A percentile compares a stretch with the other conserved stretches of the same genome.
Evolutionary conservation across 2,329 filamentous ascomycete species (phyloP).

Genomic region (Cordyceps farinosa): DNA sequence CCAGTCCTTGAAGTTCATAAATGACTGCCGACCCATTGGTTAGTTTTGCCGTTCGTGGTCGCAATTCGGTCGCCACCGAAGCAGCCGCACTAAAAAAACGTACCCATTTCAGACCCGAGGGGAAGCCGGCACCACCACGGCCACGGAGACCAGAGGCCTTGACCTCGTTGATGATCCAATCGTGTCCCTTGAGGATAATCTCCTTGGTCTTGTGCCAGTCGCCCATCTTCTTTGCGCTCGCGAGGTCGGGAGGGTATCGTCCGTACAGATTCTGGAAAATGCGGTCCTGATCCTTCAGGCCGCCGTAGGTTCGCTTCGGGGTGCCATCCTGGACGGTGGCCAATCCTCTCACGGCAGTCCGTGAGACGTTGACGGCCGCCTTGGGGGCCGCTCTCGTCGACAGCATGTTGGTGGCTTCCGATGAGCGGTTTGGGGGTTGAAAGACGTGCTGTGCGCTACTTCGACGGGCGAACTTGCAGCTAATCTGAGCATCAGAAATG

Average conservation of each 20-base stretch:
- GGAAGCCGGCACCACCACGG: constrained; percentile 95
- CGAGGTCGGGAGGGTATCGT: constrained; percentile 84
- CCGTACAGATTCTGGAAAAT: constrained; percentile 99
- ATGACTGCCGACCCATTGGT: constrained; percentile 60
- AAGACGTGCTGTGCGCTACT: constrained; percentile 34
- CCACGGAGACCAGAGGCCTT: constrained; percentile 95
- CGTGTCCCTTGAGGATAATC: constrained; percentile 92
- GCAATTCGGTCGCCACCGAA: constrained; percentile 8
- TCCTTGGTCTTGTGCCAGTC: constrained; percentile 99
- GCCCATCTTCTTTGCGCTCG: constrained; percentile 94
- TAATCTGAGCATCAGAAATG: constrained; percentile 37
- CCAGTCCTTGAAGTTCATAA: constrained; percentile 99
- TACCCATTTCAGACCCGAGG: constrained; percentile 98
- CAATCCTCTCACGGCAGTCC: constrained; percentile 61
- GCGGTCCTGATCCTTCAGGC: constrained; percentile 91
- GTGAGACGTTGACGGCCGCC: constrained; percentile 39
- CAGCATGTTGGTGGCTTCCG: constrained; percentile 40
- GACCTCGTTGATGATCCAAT: constrained; percentile 97
- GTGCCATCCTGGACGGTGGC: constrained; percentile 74
- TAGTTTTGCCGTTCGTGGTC: constrained; percentile 14
- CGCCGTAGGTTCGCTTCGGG: constrained; percentile 73
- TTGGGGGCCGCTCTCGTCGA: constrained; percentile 41
- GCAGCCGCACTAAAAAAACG: constrained; percentile 32
- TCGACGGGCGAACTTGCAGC: constrained; percentile 30
- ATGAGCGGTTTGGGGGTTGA: constrained; percentile 29